Percentiles rank a stretch among this genome's conserved stretches.
These are phyloP conservation scores for Penicillium riverlandense DNA, from an alignment of 495 filamentous ascomycete genomes.

Conservation along the genomic window DNA sequence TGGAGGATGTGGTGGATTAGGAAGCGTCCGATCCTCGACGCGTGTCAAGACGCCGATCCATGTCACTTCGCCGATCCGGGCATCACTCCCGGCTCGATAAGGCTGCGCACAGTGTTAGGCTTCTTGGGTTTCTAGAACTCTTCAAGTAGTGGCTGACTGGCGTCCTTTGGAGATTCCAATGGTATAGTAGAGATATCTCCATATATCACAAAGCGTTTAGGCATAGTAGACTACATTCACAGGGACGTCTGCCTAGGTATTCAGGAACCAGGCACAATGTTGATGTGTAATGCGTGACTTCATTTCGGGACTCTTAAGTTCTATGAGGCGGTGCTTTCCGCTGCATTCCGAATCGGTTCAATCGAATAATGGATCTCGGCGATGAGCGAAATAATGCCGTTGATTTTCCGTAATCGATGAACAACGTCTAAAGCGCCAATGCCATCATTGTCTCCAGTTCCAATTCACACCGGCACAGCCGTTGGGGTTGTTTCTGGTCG, in stretches of 20 bases:
- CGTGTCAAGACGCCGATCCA: background rate
- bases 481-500: slow-evolving; percentile 2
- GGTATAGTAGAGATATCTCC: background rate
- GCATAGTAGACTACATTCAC: background rate
- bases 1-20: background rate
- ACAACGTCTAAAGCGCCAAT: background rate
- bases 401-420: no score
- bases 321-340: no score
- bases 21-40: background rate
- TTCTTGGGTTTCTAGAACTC: background rate
- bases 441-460: background rate
- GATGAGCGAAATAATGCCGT: no score
- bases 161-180: background rate
- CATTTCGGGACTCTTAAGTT: no score
- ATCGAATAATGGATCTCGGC: no score
- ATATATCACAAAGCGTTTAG: background rate
- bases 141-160: background rate
- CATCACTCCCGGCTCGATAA: background rate
- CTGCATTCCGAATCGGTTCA: no score
- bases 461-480: background rate
- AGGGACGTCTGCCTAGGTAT: background rate
- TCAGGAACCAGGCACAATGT: background rate
- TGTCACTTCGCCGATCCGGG: background rate
- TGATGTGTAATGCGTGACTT: background rate
- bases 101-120: background rate